Evolutionary conservation across 2,329 filamentous ascomycete genomes (phyloP).

Genomic region (Colletotrichum cordylinicola): DNA sequence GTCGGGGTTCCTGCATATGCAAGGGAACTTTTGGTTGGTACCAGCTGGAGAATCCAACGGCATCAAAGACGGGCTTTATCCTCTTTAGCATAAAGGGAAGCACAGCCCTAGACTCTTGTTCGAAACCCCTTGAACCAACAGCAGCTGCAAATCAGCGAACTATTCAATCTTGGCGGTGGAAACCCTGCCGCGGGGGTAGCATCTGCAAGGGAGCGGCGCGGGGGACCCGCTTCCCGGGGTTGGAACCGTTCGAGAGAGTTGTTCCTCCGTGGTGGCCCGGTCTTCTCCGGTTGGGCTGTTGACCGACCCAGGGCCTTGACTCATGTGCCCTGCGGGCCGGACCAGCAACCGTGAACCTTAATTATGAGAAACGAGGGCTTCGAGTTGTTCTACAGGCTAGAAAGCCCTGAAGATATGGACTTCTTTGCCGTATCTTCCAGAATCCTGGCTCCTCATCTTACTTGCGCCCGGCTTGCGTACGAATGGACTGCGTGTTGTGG

Average conservation of each 20-base stretch:
- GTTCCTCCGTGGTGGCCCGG: background rate
- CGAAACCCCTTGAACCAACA: background rate
- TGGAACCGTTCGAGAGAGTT: background rate
- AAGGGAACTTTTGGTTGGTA: background rate
- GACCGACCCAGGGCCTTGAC: background rate
- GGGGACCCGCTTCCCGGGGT: background rate
- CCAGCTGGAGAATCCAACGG: background rate
- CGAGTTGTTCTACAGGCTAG: background rate
- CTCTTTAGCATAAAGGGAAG: background rate
- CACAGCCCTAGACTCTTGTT: background rate
- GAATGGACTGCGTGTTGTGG: background rate
- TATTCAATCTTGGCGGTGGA: background rate
- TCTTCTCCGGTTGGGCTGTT: background rate
- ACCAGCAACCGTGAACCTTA: background rate
- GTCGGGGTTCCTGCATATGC: background rate
- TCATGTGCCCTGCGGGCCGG: conserved; percentile 1
- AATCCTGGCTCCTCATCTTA: background rate
- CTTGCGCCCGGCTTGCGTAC: background rate
- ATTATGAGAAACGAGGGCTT: background rate
- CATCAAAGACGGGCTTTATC: background rate
- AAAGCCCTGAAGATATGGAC: background rate
- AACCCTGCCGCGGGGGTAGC: background rate
- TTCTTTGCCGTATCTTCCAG: background rate
- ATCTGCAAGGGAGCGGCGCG: background rate
- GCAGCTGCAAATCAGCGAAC: background rate